Evolutionary conservation across 169 alveolate species (phyloP), one percentile per base, ranked within the genome.

Genomic region (Plasmodium sp.): DNA sequence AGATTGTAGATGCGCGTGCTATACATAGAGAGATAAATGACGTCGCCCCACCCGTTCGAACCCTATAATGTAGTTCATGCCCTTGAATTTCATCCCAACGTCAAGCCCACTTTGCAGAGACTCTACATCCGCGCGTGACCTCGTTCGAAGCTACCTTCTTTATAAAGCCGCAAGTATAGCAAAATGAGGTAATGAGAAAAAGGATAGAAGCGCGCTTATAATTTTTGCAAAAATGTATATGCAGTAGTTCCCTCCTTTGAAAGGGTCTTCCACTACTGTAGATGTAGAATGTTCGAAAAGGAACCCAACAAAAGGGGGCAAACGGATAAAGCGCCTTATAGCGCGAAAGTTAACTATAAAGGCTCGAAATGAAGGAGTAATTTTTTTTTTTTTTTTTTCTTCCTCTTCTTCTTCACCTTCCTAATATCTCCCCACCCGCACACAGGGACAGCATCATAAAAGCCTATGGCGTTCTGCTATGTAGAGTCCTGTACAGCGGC

Each of bases 381-480:
- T n/a, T 77, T 3, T 73, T 79, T 41, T 88, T n/a, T 58, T 79
- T n/a, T 77, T 3, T 73, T 79, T 41, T 88, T n/a, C 41, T 79
- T 79, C 58, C 39, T 12, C 33, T 84, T 84, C 16, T 5, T n/a
- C 41, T 27, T 67, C 27, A 22, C 27, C 18, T 27, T 67, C 18
- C 43, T 18, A 67, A 67, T 27, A 5, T 1, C 77, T 2, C 56
- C 83, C 31, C 41, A 16, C 16, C 33, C 58, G 6, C 36, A 18
- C 22, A 36, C 56, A 88, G 94, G 16, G 48, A 14, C 41, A n/a
- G 10, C 34, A 79, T 73, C 27, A 45, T 77, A 79, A 77, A 45
- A 48, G 90, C 94, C 27, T 88, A 73, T 31, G 94, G 94, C 10
- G 22, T 88, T 22, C 73, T 88, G 43, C 41, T 88, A 56, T 88